These are phyloP conservation scores for Pichia sp. DNA, from an alignment of 1,139 yeast species.

Conservation along the genomic window DNA sequence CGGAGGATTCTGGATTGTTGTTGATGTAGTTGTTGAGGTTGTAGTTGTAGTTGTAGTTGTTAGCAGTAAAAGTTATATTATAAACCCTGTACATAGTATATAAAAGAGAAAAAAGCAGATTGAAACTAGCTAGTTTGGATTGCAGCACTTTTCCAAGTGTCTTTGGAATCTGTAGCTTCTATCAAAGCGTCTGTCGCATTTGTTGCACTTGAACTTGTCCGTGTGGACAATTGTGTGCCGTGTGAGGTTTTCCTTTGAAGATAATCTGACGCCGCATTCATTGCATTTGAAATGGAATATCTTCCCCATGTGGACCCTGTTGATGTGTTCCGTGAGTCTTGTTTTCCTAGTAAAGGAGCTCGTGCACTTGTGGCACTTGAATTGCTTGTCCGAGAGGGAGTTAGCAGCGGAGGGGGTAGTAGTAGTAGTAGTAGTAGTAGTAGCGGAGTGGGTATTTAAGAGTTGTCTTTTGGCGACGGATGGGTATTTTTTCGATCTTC, in stretches of 20 bases:
- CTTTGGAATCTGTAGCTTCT: conserved; percentile 25
- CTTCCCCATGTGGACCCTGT: conserved; percentile 24
- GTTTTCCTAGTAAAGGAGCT: conserved; percentile 28
- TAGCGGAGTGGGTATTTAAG: not conserved
- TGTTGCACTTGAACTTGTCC: conserved; percentile 24
- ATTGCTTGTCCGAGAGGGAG: conserved; percentile 15
- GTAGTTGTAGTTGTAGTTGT: too few species aligned
- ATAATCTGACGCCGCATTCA: conserved; percentile 22
- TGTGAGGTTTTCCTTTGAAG: conserved; percentile 27
- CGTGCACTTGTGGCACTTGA: conserved; percentile 23
- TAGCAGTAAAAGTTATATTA: too few species aligned
- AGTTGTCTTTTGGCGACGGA: too few species aligned
- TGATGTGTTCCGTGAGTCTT: conserved; percentile 26
- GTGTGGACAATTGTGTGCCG: conserved; percentile 29
- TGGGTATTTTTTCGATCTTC: too few species aligned
- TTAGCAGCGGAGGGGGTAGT: not conserved
- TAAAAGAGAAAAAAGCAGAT: too few species aligned
- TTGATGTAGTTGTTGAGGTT: too few species aligned
- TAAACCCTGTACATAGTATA: too few species aligned
- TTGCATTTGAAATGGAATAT: conserved; percentile 21
- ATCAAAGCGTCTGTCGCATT: conserved; percentile 27
- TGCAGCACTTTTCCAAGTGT: conserved; percentile 23
- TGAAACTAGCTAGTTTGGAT: too few species aligned
- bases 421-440: not conserved
- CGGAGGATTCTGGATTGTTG: too few species aligned